Percentiles rank a stretch among this genome's conserved stretches.
Conservation (phyloP, 495 filamentous ascomycete genomes). For the Penicillium salamii region DNA sequence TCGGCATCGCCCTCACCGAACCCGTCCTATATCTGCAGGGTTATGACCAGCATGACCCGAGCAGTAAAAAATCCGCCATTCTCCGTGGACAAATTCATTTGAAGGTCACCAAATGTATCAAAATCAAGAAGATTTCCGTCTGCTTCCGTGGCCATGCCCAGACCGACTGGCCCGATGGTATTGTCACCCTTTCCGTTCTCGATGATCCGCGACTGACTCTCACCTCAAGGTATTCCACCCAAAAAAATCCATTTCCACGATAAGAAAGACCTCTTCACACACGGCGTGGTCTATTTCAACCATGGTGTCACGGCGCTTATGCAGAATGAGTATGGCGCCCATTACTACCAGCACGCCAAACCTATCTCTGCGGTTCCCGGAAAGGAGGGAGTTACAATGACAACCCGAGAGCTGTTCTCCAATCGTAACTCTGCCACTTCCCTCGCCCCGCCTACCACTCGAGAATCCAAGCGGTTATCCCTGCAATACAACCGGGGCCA, state of each 20-base stretch:
- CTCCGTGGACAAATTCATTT: conserved; percentile 81
- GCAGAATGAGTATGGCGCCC: conserved; percentile 57
- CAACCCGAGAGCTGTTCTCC: conserved; percentile 40
- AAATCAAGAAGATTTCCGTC: conserved; percentile 90
- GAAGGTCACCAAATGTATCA: conserved; percentile 81
- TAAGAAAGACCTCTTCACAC: conserved; percentile 56
- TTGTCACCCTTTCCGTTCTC: background rate
- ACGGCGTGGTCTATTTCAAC: conserved; percentile 48
- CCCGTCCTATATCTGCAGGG: conserved; percentile 87
- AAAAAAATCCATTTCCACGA: conserved; percentile 81
- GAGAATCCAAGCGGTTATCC: conserved; percentile 66
- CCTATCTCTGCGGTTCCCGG: conserved; percentile 43
- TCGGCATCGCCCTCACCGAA: conserved; percentile 78
- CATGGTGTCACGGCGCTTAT: conserved; percentile 60
- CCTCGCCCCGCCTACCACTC: conserved; percentile 35
- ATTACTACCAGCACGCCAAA: conserved; percentile 44
- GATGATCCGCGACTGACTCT: conserved; percentile 8
- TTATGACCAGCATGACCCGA: conserved; percentile 77
- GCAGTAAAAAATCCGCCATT: conserved; percentile 72
- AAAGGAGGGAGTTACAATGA: conserved; percentile 43
- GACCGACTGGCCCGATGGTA: conserved; percentile 96
- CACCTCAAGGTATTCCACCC: conserved; percentile 73
- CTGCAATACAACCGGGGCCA: conserved; percentile 69
- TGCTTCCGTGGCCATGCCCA: conserved; percentile 81
- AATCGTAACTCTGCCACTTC: conserved; percentile 38